Base-by-base conservation (phyloP, 2,329 filamentous ascomycete genomes). In the Verticillium albo-atrum region DNA sequence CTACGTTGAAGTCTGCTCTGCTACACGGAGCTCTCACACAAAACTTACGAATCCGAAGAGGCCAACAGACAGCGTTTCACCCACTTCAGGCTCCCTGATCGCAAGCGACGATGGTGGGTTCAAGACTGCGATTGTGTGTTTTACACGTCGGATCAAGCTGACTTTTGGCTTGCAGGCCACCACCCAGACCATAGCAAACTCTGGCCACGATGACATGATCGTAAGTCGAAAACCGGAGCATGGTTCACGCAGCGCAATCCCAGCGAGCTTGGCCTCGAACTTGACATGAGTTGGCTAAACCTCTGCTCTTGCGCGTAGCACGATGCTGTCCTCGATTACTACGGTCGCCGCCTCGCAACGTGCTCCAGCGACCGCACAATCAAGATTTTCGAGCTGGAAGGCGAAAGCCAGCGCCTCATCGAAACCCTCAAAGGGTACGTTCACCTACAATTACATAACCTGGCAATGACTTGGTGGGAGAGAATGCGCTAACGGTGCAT, bases 301-400 rank as follows among this genome's bases (percentile, higher is more conserved):
- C 25, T 9, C 5, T 5, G 27, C 15, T 15, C 9, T 27, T 12
- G 52, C 65, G 69, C 37, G 50, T 67, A 92, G 94, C 95, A 99
- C 77, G 95, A 99, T 85, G 95, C 95, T 65, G 94, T 96, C 66
- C 89, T 99, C 72, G 95, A 99, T 76, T 99, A 98, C 82, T 99
- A 98, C 77, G 95, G 95, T 71, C 89, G 95, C 67, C 90, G 94
- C 72, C 87, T 99, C 68, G 95, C 95, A 64, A 99, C 95, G 66
- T 98, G 95, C 78, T 97, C 93, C 35, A 97, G 94, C 66, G 95
- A 99, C 79, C 93, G 95, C 74, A 98, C 94, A 54, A 96, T 99
- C 81, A 98, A 98, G 81, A 98, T 99, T 72, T 99, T 97, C 73
- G 95, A 99, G 77, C 89, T 99, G 59, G 94, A 98, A 71, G 92